These are phyloP conservation scores for Sporisorium iseilematis-ciliati DNA, from an alignment of 1,284 basidiomycete species.

Conservation along the genomic window DNA sequence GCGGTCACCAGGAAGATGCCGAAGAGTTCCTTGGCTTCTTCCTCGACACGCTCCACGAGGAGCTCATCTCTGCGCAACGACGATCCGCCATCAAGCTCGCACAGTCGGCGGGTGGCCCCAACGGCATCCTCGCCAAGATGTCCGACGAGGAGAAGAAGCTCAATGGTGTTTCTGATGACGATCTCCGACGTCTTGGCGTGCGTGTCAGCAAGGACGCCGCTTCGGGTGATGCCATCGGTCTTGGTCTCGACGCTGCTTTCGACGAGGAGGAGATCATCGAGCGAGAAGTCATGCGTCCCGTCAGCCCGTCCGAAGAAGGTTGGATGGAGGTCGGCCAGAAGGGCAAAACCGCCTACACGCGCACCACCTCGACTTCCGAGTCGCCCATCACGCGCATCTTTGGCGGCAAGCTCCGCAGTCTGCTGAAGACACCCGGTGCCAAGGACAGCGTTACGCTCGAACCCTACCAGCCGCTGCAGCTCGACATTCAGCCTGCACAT, in stretches of 20 bases:
- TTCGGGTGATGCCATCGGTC: conserved; percentile 18
- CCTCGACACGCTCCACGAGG: conserved; percentile 93
- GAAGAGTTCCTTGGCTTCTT: conserved; percentile 99
- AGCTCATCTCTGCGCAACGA: conserved; percentile 79
- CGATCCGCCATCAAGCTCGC: conserved; percentile 61
- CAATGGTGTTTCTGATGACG: conserved; percentile 46
- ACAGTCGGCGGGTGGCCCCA: conserved; percentile 64
- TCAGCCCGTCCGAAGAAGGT: conserved; percentile 67
- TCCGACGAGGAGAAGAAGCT: conserved; percentile 47
- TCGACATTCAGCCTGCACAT: conserved; percentile 83
- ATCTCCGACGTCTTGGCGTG: conserved; percentile 38
- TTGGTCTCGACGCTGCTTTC: conserved; percentile 24
- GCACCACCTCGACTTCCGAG: conserved; percentile 82
- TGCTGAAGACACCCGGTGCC: conserved; percentile 82
- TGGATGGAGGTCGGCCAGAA: conserved; percentile 95
- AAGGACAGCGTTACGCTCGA: conserved; percentile 89
- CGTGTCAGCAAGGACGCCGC: conserved; percentile 25
- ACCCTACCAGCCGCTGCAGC: conserved; percentile 88
- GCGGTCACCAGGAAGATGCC: conserved; percentile 96
- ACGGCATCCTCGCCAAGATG: conserved; percentile 40
- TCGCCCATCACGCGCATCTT: conserved; percentile 92
- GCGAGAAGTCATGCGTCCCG: conserved; percentile 67
- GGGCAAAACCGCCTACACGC: conserved; percentile 84
- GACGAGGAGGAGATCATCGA: conserved; percentile 74
- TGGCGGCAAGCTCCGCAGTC: conserved; percentile 91